Conservation (phyloP, 371 early-diverging fungal species). For the Mucor saturninus region DNA sequence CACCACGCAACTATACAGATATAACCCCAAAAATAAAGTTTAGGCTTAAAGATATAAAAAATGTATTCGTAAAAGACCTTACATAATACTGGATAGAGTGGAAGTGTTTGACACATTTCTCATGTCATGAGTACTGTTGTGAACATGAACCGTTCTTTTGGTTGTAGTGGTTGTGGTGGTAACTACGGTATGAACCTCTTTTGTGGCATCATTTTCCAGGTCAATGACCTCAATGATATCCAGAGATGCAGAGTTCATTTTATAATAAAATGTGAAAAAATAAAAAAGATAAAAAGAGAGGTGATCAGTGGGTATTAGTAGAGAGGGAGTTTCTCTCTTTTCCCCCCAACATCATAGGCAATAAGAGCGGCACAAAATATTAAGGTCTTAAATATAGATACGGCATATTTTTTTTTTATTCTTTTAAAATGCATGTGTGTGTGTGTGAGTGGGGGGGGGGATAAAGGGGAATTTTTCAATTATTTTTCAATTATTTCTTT, state of each 20-base stretch:
- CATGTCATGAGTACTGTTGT: not conserved
- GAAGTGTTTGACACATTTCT: conserved; percentile 29
- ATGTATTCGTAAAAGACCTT: not conserved
- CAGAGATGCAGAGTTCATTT: not conserved
- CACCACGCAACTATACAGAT: conserved; percentile 66
- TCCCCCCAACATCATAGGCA: no score
- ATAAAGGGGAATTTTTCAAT: no score
- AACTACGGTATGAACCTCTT: not conserved
- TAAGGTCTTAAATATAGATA: not conserved
- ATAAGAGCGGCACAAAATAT: not conserved
- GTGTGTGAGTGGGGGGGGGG: not conserved
- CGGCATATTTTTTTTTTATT: conserved; percentile 15
- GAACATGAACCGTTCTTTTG: no score
- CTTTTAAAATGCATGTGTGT: not conserved
- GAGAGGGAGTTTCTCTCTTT: no score
- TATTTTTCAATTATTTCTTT: not conserved
- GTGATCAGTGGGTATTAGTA: not conserved
- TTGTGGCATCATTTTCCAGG: not conserved
- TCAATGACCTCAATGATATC: conserved; percentile 1
- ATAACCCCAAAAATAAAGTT: not conserved
- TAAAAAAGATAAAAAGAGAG: not conserved
- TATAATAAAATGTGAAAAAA: not conserved
- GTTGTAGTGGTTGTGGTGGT: not conserved
- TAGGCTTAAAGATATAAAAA: not conserved
- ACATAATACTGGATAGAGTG: conserved; percentile 30